Base-by-base conservation (phyloP, 1,284 basidiomycete species). In the Leccinum fallax region DNA sequence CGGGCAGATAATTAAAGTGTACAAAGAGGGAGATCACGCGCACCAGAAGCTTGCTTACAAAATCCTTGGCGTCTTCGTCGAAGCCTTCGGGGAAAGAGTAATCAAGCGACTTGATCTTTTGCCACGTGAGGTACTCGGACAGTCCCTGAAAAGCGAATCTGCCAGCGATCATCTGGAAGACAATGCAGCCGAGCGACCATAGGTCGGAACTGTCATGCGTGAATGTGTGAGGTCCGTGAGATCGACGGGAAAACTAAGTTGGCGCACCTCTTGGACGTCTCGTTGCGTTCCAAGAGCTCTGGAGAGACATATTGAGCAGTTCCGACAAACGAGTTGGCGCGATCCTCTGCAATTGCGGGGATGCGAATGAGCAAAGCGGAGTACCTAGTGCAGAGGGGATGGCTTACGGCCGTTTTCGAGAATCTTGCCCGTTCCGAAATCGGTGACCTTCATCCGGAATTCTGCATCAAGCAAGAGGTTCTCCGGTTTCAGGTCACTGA, bases 161-260 rank as follows among this genome's bases (percentile, higher is more conserved):
- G 46, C 95, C 95, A 62, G 95, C 92, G 40, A 98, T 91, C 89
- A 98, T 96, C 76, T 98, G 97, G 78, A 92, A 98, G 38, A 99
- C 79, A 59, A 98, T 94, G 77, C 97, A 98, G 1, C 96, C 97
- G 16, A 98, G 81, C 16, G 96, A 94, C 97, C 97, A 99, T n/a
- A 97, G 85, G 77, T 99, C 97, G 54, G 94, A 93, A 61, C 95
- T 94, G 30, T 24, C 6, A 3, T 19, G 6, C 28, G 10, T 30
- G 49, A 51, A 56, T 51, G 4, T 9, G 30, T 72, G 24, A 57
- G 49, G 10, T 36, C n/a, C 52, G n/a, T 16, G 48, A 10, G 5
- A 30, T 5, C n/a, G 30, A 2, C 0, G 26, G 8, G 13, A 40
- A 9, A 16, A 57, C 4, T 36, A 55, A 15, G 48, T 24, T 26